Evolutionary conservation across 106 monocot genomes (phyloP).

Genomic region (Agapanthus africanus): DNA sequence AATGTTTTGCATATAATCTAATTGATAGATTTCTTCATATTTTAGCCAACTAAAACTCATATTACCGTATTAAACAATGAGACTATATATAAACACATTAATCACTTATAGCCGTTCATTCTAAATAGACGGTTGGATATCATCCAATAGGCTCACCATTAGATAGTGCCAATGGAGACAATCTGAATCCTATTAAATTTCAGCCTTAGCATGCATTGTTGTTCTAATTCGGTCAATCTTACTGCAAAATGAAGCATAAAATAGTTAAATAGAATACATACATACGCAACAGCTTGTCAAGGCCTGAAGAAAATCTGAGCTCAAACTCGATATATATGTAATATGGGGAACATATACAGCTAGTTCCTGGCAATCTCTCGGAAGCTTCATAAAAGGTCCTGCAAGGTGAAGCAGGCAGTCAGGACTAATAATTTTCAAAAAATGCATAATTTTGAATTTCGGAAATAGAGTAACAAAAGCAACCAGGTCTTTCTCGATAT

Average conservation of each 20-base stretch:
- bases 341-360: conserved; percentile 52
- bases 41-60: no score
- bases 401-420: conserved; percentile 14
- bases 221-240: no score
- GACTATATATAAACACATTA: no score
- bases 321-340: conserved; percentile 61
- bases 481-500: not conserved
- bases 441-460: not conserved
- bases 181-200: no score
- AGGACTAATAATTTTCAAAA: not conserved
- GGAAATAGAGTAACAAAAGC: conserved; percentile 2
- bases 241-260: conserved; percentile 24
- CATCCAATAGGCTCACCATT: no score
- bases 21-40: no score
- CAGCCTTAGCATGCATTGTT: not conserved
- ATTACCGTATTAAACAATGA: no score
- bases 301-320: conserved; percentile 42
- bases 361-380: conserved; percentile 69
- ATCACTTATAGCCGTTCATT: no score
- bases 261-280: no score
- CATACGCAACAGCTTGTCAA: conserved; percentile 62
- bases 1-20: no score
- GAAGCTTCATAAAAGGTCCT: conserved; percentile 66
- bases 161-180: no score
- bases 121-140: no score